Conservation (phyloP, 2,329 filamentous ascomycete genomes). For the Alternaria brassicae region DNA sequence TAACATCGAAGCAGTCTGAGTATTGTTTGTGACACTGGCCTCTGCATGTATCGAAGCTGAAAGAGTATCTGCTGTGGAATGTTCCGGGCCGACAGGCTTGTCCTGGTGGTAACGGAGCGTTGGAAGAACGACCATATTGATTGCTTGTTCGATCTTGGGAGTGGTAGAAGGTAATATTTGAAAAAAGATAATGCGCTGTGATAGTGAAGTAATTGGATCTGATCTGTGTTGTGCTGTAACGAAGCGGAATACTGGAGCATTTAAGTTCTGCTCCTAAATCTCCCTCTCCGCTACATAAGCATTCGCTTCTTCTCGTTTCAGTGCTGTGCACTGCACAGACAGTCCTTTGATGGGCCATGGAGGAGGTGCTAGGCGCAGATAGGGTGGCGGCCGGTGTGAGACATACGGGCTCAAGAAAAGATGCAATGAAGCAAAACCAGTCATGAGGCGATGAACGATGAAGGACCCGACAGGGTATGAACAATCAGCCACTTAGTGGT, state of each 20-base stretch:
- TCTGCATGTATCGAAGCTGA: neutral
- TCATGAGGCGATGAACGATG: neutral
- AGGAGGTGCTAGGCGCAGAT: neutral
- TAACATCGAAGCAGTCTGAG: neutral
- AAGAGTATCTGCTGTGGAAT: neutral
- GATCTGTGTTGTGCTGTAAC: neutral
- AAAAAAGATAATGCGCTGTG: neutral
- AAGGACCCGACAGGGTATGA: neutral
- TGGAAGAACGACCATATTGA: neutral
- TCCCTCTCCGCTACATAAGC: neutral
- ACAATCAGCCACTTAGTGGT: neutral
- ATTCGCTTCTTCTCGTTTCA: neutral
- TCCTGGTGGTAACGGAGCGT: neutral
- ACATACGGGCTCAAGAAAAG: neutral
- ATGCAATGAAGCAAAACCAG: neutral
- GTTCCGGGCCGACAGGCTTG: neutral
- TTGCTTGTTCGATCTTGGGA: neutral
- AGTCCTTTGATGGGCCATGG: neutral
- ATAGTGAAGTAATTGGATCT: neutral
- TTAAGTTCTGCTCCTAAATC: neutral
- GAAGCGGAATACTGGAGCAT: neutral
- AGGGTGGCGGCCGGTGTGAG: neutral
- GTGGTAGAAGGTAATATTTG: neutral
- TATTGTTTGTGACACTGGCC: neutral
- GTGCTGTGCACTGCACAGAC: neutral